A percentile compares a stretch with the other conserved stretches of the same genome.
phyloP scores from a whole-genome alignment of 2,329 filamentous ascomycete species.

The Talaromyces albobiverticillius region DNA sequence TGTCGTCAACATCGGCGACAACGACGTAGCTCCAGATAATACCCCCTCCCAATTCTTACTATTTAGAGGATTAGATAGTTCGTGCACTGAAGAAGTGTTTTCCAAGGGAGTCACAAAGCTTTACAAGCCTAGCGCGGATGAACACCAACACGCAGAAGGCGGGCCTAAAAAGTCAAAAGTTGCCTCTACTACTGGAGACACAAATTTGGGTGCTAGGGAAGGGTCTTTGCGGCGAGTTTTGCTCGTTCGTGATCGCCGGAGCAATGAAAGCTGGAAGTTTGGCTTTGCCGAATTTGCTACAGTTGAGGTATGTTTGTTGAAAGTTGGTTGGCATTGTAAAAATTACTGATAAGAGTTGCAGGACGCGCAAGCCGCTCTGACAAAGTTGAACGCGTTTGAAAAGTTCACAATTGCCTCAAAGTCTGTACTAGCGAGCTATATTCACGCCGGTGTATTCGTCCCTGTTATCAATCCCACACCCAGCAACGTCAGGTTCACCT shows the following conservation, averaged over 20 bases:
- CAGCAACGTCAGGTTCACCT: constrained; percentile 62
- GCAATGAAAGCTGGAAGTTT: constrained; percentile 72
- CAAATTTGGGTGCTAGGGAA: constrained; percentile 67
- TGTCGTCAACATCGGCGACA: constrained; percentile 52
- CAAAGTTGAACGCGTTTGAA: constrained; percentile 67
- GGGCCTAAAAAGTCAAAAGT: constrained; percentile 46
- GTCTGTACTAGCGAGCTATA: constrained; percentile 68
- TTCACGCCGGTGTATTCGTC: constrained; percentile 81
- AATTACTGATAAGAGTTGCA: constrained; percentile 19
- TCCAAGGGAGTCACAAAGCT: constrained; percentile 72
- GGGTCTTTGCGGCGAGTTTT: constrained; percentile 75
- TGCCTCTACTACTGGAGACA: constrained; percentile 55
- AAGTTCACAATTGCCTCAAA: constrained; percentile 76
- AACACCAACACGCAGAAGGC: constrained; percentile 23
- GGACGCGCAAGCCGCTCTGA: constrained; percentile 71
- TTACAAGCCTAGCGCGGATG: constrained; percentile 54
- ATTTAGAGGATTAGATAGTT: constrained; percentile 66
- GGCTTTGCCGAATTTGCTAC: constrained; percentile 82
- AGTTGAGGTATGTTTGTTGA: constrained; percentile 48
- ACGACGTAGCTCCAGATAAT: constrained; percentile 52
- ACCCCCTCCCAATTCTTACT: constrained; percentile 74
- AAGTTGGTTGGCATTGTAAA: background rate
- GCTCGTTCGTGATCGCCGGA: constrained; percentile 69
- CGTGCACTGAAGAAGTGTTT: constrained; percentile 69
- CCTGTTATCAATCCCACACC: constrained; percentile 63